phyloP scores from a whole-genome alignment of 2,329 filamentous ascomycete genomes.

The Pseudofabraea citricarpa region DNA sequence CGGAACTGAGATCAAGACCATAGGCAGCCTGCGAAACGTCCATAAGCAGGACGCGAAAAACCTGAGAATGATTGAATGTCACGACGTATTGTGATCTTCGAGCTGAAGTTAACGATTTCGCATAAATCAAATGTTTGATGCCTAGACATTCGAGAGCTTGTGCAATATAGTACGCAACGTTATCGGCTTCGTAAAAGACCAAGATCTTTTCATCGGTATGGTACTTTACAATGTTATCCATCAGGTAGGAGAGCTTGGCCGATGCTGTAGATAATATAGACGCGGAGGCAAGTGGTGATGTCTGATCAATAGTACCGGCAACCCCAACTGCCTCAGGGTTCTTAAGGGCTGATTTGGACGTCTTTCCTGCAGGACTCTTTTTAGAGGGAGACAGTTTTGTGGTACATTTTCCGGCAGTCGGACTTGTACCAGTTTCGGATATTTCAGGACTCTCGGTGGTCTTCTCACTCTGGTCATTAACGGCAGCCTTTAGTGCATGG shows the following conservation, averaged over 20 bases:
- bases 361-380: background rate
- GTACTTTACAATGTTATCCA: slow-evolving; percentile 66
- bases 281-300: slow-evolving; percentile 27
- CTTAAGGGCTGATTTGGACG: slow-evolving; percentile 16
- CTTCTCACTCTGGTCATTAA: background rate
- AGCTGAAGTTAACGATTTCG: slow-evolving; percentile 53
- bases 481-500: background rate
- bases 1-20: slow-evolving; percentile 78
- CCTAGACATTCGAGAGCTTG: slow-evolving; percentile 72
- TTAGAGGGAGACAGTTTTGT: too few species aligned
- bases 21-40: slow-evolving; percentile 86
- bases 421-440: too few species aligned
- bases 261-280: slow-evolving; percentile 72
- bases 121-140: slow-evolving; percentile 62
- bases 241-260: slow-evolving; percentile 79
- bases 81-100: slow-evolving; percentile 71
- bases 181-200: slow-evolving; percentile 87
- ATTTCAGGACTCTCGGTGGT: background rate
- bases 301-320: slow-evolving; percentile 9
- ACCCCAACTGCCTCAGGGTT: slow-evolving; percentile 16
- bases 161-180: slow-evolving; percentile 80
- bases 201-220: slow-evolving; percentile 78
- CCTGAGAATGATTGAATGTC: slow-evolving; percentile 56
- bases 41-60: slow-evolving; percentile 70
- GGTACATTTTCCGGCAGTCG: too few species aligned